Conservation (phyloP, 352 stramenopile species). For the Pythium aquatile region DNA sequence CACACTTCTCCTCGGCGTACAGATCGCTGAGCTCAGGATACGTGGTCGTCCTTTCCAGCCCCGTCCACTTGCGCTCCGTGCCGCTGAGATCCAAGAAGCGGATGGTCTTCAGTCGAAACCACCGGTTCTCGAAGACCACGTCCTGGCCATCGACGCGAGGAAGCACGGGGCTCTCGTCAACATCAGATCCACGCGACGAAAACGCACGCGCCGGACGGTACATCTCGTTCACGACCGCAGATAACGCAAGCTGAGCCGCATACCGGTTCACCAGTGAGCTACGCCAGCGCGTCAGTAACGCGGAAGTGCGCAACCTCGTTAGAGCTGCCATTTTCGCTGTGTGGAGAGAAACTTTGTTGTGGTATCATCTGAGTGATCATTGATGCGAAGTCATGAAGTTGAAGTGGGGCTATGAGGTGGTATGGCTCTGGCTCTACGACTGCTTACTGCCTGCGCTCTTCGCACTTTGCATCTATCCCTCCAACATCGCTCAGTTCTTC, state of each 20-base stretch:
- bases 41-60: conserved; percentile 63
- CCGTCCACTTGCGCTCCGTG: conserved; percentile 56
- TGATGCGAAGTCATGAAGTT: no score
- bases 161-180: conserved; percentile 10
- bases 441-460: no score
- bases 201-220: background rate
- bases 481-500: conserved; percentile 17
- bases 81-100: conserved; percentile 55
- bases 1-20: conserved; percentile 32
- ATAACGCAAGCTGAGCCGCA: background rate
- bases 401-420: no score
- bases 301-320: no score
- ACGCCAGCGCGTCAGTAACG: background rate
- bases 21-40: conserved; percentile 36
- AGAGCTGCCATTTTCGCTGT: no score
- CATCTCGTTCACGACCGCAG: no score
- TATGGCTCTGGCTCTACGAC: no score
- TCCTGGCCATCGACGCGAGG: conserved; percentile 52
- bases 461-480: no score
- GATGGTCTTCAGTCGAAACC: conserved; percentile 63
- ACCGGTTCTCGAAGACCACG: conserved; percentile 65
- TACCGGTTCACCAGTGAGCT: no score
- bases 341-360: no score
- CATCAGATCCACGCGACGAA: background rate
- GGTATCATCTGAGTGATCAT: no score